A percentile compares a stretch with the other conserved stretches of the same genome.
Evolutionary conservation across 306 rosid species (phyloP).

Genomic region (Mimosa bimucronata): DNA sequence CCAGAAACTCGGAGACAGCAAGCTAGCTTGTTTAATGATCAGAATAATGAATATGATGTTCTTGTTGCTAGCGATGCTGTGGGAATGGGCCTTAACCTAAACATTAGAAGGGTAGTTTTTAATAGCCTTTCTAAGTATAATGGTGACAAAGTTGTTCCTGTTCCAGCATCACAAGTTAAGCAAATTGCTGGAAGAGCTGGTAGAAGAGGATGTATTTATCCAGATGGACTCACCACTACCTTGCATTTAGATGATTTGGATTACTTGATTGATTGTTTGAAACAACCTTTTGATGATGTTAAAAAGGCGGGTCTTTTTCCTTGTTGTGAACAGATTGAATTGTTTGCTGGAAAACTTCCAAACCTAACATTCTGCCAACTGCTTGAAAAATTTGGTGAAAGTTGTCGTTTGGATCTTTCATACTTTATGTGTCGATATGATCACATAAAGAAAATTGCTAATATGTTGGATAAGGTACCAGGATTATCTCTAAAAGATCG

Average conservation of each 20-base stretch:
- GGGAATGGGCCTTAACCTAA: conserved; percentile 97
- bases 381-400: conserved; percentile 74
- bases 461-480: conserved; percentile 79
- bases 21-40: conserved; percentile 84
- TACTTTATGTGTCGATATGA: conserved; percentile 79
- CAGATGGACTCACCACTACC: conserved; percentile 86
- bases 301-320: conserved; percentile 83
- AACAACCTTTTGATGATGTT: conserved; percentile 79
- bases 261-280: conserved; percentile 88
- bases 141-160: conserved; percentile 81
- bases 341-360: conserved; percentile 71
- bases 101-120: conserved; percentile 89
- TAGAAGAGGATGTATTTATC: conserved; percentile 87
- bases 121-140: conserved; percentile 77
- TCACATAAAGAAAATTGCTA: conserved; percentile 87
- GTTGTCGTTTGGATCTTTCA: conserved; percentile 77
- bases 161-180: conserved; percentile 92
- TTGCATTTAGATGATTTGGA: conserved; percentile 77
- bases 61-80: conserved; percentile 96
- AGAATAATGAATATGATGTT: conserved; percentile 76
- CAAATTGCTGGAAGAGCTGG: conserved; percentile 99
- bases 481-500: conserved; percentile 83
- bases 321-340: conserved; percentile 78
- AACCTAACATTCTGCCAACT: conserved; percentile 60
- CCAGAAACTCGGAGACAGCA: conserved; percentile 92